Percentiles rank a stretch among this genome's conserved stretches.
Conservation (phyloP, 2,329 filamentous ascomycete genomes). For the Mariannaea elegans region DNA sequence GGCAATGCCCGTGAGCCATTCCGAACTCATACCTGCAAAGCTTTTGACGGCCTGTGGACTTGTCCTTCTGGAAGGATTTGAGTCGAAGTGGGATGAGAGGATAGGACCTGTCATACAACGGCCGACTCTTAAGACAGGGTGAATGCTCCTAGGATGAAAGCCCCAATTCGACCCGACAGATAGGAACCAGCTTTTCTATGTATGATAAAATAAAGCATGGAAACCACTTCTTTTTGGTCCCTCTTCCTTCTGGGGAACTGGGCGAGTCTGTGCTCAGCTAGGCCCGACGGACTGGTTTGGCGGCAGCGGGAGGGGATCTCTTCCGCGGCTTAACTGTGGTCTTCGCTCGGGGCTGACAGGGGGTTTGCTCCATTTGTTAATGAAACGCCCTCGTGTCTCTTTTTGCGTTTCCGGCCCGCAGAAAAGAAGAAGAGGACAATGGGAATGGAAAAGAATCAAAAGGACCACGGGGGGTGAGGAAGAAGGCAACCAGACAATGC, state of each 20-base stretch:
- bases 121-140: not conserved
- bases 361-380: not conserved
- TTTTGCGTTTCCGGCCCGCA: too few relatives aligned
- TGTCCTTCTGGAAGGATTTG: not conserved
- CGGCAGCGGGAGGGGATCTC: not conserved
- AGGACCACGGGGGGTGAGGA: not conserved
- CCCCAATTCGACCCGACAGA: not conserved
- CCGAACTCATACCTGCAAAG: conserved; percentile 22
- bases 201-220: not conserved
- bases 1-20: conserved; percentile 27
- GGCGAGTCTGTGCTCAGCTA: not conserved
- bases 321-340: not conserved
- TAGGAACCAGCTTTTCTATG: not conserved
- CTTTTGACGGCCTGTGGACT: too few relatives aligned
- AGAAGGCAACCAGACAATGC: conserved; percentile 1
- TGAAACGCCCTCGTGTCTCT: not conserved
- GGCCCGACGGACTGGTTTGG: conserved; percentile 19
- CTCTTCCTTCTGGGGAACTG: not conserved
- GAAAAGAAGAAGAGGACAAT: too few relatives aligned
- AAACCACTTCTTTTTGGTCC: not conserved
- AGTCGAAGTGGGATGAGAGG: not conserved
- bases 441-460: not conserved
- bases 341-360: not conserved
- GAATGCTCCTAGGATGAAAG: not conserved
- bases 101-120: not conserved